Evolutionary conservation across 305 asterid genomes (phyloP).

Genomic region (Fraxinus velutina): DNA sequence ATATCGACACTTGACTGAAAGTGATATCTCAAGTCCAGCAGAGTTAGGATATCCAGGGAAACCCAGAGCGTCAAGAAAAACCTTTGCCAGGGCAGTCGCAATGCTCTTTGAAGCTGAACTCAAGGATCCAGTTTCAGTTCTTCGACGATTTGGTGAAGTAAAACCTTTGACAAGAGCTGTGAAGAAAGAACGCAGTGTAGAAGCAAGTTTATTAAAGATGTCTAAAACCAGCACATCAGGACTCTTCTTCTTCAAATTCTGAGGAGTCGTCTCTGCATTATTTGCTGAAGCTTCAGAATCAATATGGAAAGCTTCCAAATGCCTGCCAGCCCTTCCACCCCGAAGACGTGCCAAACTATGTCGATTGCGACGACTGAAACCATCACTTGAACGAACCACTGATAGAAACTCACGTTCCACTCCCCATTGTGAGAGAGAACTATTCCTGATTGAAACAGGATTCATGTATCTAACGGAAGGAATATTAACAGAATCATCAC

Average conservation of each 20-base stretch:
- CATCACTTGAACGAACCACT: constrained; percentile 84
- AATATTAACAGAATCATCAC: constrained; percentile 79
- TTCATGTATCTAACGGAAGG: constrained; percentile 75
- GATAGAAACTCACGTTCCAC: constrained; percentile 80
- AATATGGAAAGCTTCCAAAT: constrained; percentile 80
- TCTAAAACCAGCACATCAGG: constrained; percentile 77
- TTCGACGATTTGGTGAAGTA: constrained; percentile 85
- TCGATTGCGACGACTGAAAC: constrained; percentile 80
- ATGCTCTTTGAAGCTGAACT: constrained; percentile 84
- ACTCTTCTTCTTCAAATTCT: constrained; percentile 73
- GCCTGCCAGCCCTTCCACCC: constrained; percentile 79
- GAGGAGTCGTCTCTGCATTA: constrained; percentile 54
- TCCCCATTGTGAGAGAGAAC: constrained; percentile 77
- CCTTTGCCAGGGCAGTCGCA: constrained; percentile 88
- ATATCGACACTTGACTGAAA: constrained; percentile 91
- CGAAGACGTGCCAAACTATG: constrained; percentile 86
- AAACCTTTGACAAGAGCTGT: constrained; percentile 91
- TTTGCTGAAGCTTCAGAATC: constrained; percentile 69
- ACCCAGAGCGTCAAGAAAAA: constrained; percentile 82
- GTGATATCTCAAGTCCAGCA: constrained; percentile 57
- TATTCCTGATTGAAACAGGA: constrained; percentile 68
- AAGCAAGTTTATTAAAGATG: constrained; percentile 71
- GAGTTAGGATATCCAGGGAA: constrained; percentile 75
- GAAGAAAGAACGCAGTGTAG: constrained; percentile 74
- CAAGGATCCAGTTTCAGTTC: constrained; percentile 79